Evolutionary conservation across 78 protist genomes (phyloP), one percentile per base, ranked within the genome.

Genomic region (Acrasis kona): DNA sequence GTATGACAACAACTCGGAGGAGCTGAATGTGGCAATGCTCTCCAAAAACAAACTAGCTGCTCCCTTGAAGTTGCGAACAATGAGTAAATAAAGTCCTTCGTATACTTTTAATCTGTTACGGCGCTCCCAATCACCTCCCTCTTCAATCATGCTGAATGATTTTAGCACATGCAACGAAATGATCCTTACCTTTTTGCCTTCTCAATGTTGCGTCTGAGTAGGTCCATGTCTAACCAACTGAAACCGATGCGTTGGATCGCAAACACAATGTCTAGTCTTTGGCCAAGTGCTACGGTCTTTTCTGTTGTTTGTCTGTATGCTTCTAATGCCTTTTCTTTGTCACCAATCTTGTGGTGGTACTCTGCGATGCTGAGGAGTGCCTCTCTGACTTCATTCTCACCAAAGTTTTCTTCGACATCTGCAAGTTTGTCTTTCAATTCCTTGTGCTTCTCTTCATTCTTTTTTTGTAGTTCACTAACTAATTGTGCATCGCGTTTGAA

Each of bases 51-150:
- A 79, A n/a, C 58, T 28, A 0, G 97, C 77, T 0, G 95, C 91
- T 71, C 75, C 75, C 61, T 84, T 78, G 76, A 96, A 91, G 57
- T 88, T 69, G 50, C 99, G 87, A 30, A 77, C 72, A 6, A 84
- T 39, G 82, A 93, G 58, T 61, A 58, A 41, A 65, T 79, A 84
- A 29, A 75, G 64, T 1, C 89, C 97, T 81, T 93, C 93, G 73
- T 96, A 96, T 36, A 87, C 95, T 91, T 92, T 95, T 35, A 96
- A 74, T 30, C 97, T 71, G 84, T 96, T 96, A 70, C 96, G 83
- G n/a, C 96, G 82, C 41, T 96, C 99, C 99, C 99, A 96, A 72
- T 96, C 99, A 58, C 98, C 96, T 8, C 97, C 97, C 32, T 85
- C 81, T 39, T 84, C 86, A 5, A 87, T 35, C 19, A 89, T 61